A percentile compares a stretch with the other conserved stretches of the same genome.
Conservation (phyloP, 73 alveolate species). For the Tetrahymena elliotti region DNA sequence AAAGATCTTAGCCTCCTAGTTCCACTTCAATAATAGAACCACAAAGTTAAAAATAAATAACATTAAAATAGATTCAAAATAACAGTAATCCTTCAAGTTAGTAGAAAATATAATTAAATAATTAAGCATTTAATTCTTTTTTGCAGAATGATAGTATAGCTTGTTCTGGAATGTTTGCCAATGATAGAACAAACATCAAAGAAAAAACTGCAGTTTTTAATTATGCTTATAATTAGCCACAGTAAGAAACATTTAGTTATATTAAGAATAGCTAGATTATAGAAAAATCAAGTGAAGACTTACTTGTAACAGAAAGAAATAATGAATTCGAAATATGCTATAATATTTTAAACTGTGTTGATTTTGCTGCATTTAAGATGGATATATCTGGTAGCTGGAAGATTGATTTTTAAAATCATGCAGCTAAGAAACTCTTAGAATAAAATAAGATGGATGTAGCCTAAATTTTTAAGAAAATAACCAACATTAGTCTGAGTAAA, state of each 20-base stretch:
- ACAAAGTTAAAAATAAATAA: neutral
- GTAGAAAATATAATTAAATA: neutral
- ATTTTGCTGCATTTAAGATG: neutral
- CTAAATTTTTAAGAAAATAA: neutral
- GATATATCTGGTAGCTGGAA: neutral
- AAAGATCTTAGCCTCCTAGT: neutral
- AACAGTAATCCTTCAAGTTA: neutral
- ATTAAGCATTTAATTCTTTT: neutral
- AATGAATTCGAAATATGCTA: neutral
- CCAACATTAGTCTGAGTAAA: neutral
- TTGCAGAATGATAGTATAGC: neutral
- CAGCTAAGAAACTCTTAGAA: neutral
- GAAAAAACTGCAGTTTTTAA: neutral
- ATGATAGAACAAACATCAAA: neutral
- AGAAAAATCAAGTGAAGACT: neutral
- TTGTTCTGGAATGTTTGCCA: neutral
- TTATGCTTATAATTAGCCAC: neutral
- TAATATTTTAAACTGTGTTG: neutral
- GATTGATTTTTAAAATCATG: neutral
- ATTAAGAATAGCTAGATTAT: neutral
- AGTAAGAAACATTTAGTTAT: neutral
- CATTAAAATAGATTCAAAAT: neutral
- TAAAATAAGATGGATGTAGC: neutral
- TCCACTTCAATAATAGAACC: neutral
- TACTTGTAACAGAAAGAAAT: neutral